These are phyloP conservation scores for Rutidosis leptorrhynchoides DNA, from an alignment of 129 eudicot genomes.

Conservation along the genomic window DNA sequence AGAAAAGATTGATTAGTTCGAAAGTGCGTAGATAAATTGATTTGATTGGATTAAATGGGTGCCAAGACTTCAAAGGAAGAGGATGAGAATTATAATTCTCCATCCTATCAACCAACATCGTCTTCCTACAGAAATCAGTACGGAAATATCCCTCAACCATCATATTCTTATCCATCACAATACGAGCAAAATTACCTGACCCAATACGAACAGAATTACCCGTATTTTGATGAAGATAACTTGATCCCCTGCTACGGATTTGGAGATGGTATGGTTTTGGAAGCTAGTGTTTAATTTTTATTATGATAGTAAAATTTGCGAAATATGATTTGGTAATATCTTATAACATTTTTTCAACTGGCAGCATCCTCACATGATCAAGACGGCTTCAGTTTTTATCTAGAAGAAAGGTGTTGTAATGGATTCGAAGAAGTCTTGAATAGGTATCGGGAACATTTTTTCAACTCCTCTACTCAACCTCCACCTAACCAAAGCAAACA, in stretches of 20 bases:
- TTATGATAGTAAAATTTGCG: not conserved
- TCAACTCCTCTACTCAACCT: not conserved
- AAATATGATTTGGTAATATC: not conserved
- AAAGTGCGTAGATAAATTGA: slow-evolving; percentile 19
- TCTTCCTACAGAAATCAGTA: slow-evolving; percentile 44
- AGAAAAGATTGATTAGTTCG: slow-evolving; percentile 2
- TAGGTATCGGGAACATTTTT: slow-evolving; percentile 86
- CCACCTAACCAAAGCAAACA: slow-evolving; percentile 13
- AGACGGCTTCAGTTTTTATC: slow-evolving; percentile 88
- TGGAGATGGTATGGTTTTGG: slow-evolving; percentile 80
- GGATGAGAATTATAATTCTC: slow-evolving; percentile 40
- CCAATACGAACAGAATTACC: slow-evolving; percentile 40
- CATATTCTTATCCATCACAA: slow-evolving; percentile 30
- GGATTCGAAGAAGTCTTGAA: slow-evolving; percentile 88
- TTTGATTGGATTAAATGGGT: slow-evolving; percentile 36
- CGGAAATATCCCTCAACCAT: slow-evolving; percentile 23
- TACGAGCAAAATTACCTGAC: slow-evolving; percentile 39
- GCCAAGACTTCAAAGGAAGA: slow-evolving; percentile 58
- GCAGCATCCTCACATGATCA: slow-evolving; percentile 96
- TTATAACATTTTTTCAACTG: slow-evolving; percentile 4
- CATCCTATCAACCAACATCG: slow-evolving; percentile 44
- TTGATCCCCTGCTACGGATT: slow-evolving; percentile 95
- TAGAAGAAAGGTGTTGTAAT: slow-evolving; percentile 77
- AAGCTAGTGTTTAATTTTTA: slow-evolving; percentile 11
- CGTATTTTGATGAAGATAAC: slow-evolving; percentile 93